Evolutionary conservation across 371 early-diverging fungal genomes (phyloP), one percentile per base, ranked within the genome.

Genomic region (Apophysomyces variabilis): DNA sequence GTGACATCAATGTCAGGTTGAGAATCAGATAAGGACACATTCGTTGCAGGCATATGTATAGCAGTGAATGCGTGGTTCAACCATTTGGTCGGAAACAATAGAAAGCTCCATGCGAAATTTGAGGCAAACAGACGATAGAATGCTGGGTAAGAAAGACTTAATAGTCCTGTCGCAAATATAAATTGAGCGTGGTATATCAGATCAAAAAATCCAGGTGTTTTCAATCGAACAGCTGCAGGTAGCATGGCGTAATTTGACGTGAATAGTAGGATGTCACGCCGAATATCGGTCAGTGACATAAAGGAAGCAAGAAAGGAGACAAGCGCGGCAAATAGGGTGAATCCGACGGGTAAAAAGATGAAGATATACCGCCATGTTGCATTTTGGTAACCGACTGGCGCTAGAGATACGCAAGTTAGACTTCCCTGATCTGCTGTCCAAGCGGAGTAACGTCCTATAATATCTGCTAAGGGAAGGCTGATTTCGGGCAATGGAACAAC

Each of bases 181-280:
- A 85, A 87, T 60, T 87, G 87, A 1, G 81, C 74, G 58, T 87
- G 83, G 58, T 73, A 78, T 21, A 87, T 66, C 18, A 87, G 54
- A 62, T 87, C 87, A 57, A 84, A 82, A 54, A 87, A 76, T 1
- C 85, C 85, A 11, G 87, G 87, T 1, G 85, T 80, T 58, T 82
- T 83, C 13, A 87, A 68, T n/a, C 77, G 76, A 50, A 85, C 66
- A 0, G 77, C 65, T n/a, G 81, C 83, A 14, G 85, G 73, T 14
- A 76, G 63, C 54, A 83, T 75, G 45, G 82, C 84, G 66, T 87
- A 85, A 32, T 84, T 85, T 11, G 85, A 85, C 16, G 78, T 68
- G 13, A 84, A 74, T 7, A 83, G 56, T 50, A 85, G 68, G 12
- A 84, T 66, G 11, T 85, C 83, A 32, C 76, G 78, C 2, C 74